Evolutionary conservation across 2,329 filamentous ascomycete genomes (phyloP), one percentile per base, ranked within the genome.

Genomic region (Alternaria gansuensis): DNA sequence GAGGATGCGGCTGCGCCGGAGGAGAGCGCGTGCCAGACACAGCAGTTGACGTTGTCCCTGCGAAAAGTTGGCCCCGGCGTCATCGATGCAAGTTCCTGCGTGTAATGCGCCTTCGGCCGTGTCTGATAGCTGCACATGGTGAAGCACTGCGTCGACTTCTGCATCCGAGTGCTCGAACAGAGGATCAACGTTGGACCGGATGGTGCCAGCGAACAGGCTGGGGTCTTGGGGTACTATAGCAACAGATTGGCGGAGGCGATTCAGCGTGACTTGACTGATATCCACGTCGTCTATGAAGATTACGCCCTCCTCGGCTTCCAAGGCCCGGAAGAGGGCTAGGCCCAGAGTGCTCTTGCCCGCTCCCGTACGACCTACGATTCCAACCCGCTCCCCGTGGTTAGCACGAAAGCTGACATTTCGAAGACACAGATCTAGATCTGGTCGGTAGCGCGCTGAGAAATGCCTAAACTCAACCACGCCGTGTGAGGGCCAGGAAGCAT

Each of bases 1-100:
- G 69, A 97, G 97, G 79, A 98, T 97, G 67, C 90, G 91, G 1
- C 88, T 90, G 45, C 89, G 87, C 36, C 93, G 87, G 3, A 97
- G 93, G 3, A 98, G 85, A 0, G 94, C 94, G 0, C 94, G 88
- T 0, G 93, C 93, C 1, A 98, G 84, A 1, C 93, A 93, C 91
- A 98, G 96, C 48, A 97, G 87, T 78, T 97, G 94, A 2, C 94
- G 87, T 80, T 97, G 94, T 4, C 94, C 94, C 13, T 97, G 88
- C 0, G 92, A 96, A 81, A 97, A 97, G 79, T 97, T 97, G 21
- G 40, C 37, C 4, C 45, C 45, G 4, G 14, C 36, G 3, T 50
- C 44, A 5, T 26, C 5, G 21, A 53, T 44, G 10, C 14, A 10
- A 2, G 14, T 21, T 11, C 23, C 33, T 37, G 34, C 23, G 46